Base-by-base conservation (phyloP, 73 alveolate genomes). In the Loxodes magnus region DNA sequence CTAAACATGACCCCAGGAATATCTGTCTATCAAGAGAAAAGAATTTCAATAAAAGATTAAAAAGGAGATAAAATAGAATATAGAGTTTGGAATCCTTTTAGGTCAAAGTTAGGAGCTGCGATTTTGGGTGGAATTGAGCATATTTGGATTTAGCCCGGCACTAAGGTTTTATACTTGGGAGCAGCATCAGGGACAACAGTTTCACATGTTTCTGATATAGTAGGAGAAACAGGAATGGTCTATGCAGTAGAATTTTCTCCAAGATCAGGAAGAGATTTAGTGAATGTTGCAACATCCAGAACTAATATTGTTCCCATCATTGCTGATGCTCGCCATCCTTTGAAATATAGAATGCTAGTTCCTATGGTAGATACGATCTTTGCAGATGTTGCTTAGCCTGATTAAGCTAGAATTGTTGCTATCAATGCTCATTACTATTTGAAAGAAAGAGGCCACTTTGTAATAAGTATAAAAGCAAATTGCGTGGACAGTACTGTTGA, bases 151-250 rank as follows among this genome's bases (percentile, higher is more conserved):
- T 81, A 78, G 70, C 99, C 99, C 19, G 99, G 99, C 21, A 62
- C 93, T 31, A 92, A 93, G 76, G 99, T 87, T 24, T 74, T 93
- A 38, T 35, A 77, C 64, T 51, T 77, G 35, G 98, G 98, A 15
- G 99, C 97, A 26, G 98, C 99, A 19, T 82, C 96, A 28, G 99
- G 99, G 33, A 95, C 99, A 24, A 94, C 99, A 7, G 97, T 92
- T 20, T 88, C 98, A 5, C 99, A 95, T 61, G 99, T 95, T 12
- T 85, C 98, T 22, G 99, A 95, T 69, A 71, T 95, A 25, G 97
- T 95, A 42, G 99, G 99, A 17, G 88, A 88, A n/a, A 86, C 68
- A 43, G 90, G 90, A 24, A 85, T 72, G 14, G 99, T 95, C 22
- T 95, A 95, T 56, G 99, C 99, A 21, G 96, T 95, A 5, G 99